phyloP scores from a whole-genome alignment of 331 rosid species.

The Rosa hybrid region DNA sequence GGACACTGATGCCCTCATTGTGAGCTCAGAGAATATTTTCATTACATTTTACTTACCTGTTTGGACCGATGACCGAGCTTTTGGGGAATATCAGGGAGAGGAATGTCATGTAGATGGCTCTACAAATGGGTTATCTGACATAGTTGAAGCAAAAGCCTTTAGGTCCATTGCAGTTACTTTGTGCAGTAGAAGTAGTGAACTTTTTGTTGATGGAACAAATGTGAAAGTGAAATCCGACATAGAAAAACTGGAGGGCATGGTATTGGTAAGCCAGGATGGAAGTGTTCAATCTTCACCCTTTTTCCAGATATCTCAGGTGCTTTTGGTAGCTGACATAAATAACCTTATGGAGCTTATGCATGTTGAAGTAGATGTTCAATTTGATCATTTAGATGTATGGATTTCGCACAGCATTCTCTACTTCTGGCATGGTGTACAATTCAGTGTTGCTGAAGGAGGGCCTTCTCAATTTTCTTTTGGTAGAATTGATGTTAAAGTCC shows the following conservation, averaged over 20 bases:
- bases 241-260: constrained; percentile 57
- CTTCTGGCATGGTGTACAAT: constrained; percentile 54
- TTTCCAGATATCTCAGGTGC: constrained; percentile 57
- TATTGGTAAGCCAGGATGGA: constrained; percentile 47
- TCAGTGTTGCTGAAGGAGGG: constrained; percentile 41
- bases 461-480: constrained; percentile 47
- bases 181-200: constrained; percentile 48
- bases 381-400: constrained; percentile 70
- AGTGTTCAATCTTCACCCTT: constrained; percentile 63
- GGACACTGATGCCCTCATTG: constrained; percentile 35
- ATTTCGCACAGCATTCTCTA: constrained; percentile 66
- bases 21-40: constrained; percentile 48
- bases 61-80: constrained; percentile 40
- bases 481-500: constrained; percentile 47
- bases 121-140: constrained; percentile 40
- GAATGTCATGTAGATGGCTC: constrained; percentile 32
- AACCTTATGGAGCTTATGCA: constrained; percentile 26
- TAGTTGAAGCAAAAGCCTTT: constrained; percentile 39
- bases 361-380: constrained; percentile 49
- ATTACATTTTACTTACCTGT: constrained; percentile 69
- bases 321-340: constrained; percentile 43
- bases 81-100: constrained; percentile 38
- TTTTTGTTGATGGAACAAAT: constrained; percentile 35
- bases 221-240: constrained; percentile 49
- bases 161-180: constrained; percentile 49